Evolutionary conservation across 1,284 basidiomycete genomes (phyloP), one percentile per base, ranked within the genome.

Genomic region (Cryptococcus sp.): DNA sequence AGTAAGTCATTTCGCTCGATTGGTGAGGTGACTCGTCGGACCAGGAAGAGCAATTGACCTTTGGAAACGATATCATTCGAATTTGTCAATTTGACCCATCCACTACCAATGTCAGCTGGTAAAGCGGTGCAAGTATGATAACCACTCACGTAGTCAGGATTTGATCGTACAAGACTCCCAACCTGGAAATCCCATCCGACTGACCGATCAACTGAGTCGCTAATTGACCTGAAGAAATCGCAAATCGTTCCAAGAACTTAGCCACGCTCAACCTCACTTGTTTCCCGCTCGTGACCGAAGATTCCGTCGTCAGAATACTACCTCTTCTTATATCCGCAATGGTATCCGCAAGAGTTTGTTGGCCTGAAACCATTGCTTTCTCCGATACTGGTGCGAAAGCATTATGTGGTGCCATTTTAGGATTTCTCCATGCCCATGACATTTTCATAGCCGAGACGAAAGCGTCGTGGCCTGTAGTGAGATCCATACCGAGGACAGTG

Each of bases 131-230:
- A 23, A n/a, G 7, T 33, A 10, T 11, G 32, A 30, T 46, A 15
- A 14, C 15, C 8, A 6, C 71, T 64, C 55, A 76, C 74, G 78
- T 78, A 3, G 78, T 78, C 43, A 79, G 61, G 47, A 80, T 78
- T 51, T 71, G 73, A 59, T 80, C 79, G 58, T 76, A 79, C 30
- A 80, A 55, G 0, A 80, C 78, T 14, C 79, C 79, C 8, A 78
- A 59, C 11, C 69, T 60, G 37, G 66, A 59, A 30, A 74, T 69
- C n/a, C 71, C 70, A 36, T 72, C 64, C 36, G 64, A 59, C 37
- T 67, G 63, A 2, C 76, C 76, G 1, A 71, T 73, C 4, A 78
- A 59, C 4, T 65, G 55, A 4, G 64, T 59, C 2, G 76, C 72
- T 15, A 78, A 58, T 36, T 71, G 62, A 5, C 61, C 62, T 4